Base-by-base conservation (phyloP, 805 yeast genomes). In the Wickerhamomyces strasburgensis region DNA sequence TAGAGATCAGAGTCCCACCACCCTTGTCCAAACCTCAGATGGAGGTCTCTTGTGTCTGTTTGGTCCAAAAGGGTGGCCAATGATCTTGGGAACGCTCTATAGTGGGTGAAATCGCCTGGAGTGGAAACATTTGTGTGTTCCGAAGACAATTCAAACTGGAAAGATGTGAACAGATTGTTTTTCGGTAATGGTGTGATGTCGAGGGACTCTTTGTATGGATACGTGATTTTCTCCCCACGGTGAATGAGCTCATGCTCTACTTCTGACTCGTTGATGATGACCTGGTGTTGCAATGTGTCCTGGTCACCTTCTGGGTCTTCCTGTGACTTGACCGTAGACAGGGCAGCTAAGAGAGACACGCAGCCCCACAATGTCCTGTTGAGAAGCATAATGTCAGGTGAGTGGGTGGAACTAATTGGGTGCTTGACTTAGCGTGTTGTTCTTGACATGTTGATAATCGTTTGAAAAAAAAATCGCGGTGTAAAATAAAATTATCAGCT, bases 1-100 rank as follows among this genome's bases (percentile, higher is more conserved):
- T 96, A 93, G 6, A 70, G 65, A 41, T 82, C 85, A 1, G 89
- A 65, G 54, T 93, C 96, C 90, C 96, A 93, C 79, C 88, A 84
- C 0, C 98, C 98, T 58, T 86, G 95, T 2, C 94, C 75, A 55
- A 93, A 93, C 37, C 97, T 65, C 42, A 93, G 62, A 57, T 86
- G 95, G 31, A 93, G 65, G 51, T 85, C 89, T 37, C 84, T 68
- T 0, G 94, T 73, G 40, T 72, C 68, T 3, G 95, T 73, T 10
- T 70, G 60, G 29, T 73, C 76, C 11, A 93, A 54, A 2, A 90
- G 70, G 19, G 95, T 93, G 4, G 87, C 90, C 7, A 93, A 62
- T 1, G 87, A 67, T 42, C 84, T 75, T 0, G 98, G 97, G 50
- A 93, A 89, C 14, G 74, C 71, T 5, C 74, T 73, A 53, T 78